Evolutionary conservation across 352 stramenopile species (phyloP), one percentile per base, ranked within the genome.

Genomic region (Globisporangium carolinianum): DNA sequence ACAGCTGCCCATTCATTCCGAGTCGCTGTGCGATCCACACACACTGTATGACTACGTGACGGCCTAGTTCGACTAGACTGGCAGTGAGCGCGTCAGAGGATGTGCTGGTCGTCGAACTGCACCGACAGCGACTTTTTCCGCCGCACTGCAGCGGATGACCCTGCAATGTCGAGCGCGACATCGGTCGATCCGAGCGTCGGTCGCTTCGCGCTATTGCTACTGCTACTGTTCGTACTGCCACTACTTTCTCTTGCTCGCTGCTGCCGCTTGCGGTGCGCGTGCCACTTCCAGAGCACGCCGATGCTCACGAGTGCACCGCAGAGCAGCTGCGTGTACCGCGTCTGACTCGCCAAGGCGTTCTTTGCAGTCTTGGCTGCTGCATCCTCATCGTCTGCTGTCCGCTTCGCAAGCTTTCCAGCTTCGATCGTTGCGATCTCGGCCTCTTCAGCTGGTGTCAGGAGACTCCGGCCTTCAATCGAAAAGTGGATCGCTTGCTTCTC

Each of bases 401-500:
- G 24, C 24, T 32, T 32, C 2, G 24, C 24, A 2, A 32, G 24
- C 24, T 32, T 32, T 32, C 24, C 24, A 32, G 1, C 52, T 58
- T 91, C 81, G 7, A 87, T 61, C 14, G 71, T 68, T 6, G 65
- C 69, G 11, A 91, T 66, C 51, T 87, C 78, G 2, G 55, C 67
- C 53, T 91, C 82, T 63, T 91, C 82, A 10, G 61, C 64, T 14
- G 63, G 65, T 24, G 71, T 81, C 9, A 91, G 64, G 1, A 86
- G 63, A 8, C 70, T 71, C 15, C 82, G 75, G 12, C 75, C 82
- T 73, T 89, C 79, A 51, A 91, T 91, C 11, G 82, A 91, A 61
- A 82, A 89, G 2, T 83, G 68, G 46, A 91, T 89, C 37, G 82
- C 82, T n/a, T 87, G 73, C 56, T 85, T 73, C 60, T 91, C 82